Evolutionary conservation across 805 yeast genomes (phyloP), one percentile per base, ranked within the genome.

Genomic region (Candida wancherniae): DNA sequence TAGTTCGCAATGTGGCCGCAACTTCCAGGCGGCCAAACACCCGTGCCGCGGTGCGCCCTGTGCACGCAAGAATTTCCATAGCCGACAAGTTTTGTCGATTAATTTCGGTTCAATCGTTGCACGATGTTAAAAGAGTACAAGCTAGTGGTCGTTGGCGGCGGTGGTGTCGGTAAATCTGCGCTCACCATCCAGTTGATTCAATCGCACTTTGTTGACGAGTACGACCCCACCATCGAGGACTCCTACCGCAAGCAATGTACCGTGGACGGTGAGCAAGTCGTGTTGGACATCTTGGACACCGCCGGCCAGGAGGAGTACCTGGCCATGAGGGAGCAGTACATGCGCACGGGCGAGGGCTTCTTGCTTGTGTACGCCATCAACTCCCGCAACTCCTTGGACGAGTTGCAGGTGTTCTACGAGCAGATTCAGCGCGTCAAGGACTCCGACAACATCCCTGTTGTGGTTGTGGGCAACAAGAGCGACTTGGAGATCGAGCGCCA

Each of bases 111-210:
- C n/a, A n/a, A n/a, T n/a, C 19, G 3, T 8, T 22, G 18, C 28
- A 24, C 16, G 13, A 58, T 55, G 61, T 68, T 75, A 34, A 73
- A 82, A 58, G 96, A 88, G 59, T 90, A 80, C 57, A 87, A 94
- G 55, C 63, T 92, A 37, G 98, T 92, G 4, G 97, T 90, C 26
- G 96, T 90, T 34, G 98, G 97, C 34, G 97, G 97, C 22, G 97
- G 97, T 54, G 97, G 96, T 62, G 98, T 92, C 34, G 98, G 98
- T 63, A 92, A 92, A 59, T 82, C 94, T 15, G 97, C 98, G 5
- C 67, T 92, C 42, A 92, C 98, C 16, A 92, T 92, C 44, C 95
- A 92, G 59, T 72, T 92, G 51, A 87, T 92, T 33, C 97, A 90
- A 58, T 77, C 87, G 20, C 96, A 88, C 51, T 92, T 92, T 53